Evolutionary conservation across 345 rosid genomes (phyloP).

Genomic region (Gossypium thurberi): DNA sequence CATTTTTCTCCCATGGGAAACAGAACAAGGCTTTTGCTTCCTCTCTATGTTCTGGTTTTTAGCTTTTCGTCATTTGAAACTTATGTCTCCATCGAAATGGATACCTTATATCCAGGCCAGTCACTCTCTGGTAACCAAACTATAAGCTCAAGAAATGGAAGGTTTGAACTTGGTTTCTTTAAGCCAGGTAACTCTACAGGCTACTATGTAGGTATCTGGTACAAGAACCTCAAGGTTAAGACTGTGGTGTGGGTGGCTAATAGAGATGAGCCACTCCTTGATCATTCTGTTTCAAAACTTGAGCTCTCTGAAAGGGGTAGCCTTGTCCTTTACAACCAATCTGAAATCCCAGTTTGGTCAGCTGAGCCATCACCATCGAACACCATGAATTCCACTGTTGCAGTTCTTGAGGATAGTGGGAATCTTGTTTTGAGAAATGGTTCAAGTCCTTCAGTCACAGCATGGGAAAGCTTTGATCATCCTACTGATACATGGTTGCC

Average conservation of each 20-base stretch:
- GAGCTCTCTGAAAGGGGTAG: conserved; percentile 27
- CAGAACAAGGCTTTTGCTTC: background rate
- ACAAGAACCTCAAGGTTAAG: background rate
- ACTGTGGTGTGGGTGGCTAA: conserved; percentile 18
- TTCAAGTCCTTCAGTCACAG: background rate
- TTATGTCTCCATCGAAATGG: background rate
- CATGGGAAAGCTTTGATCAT: conserved; percentile 32
- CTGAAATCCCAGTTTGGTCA: conserved; percentile 24
- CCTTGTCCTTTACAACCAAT: conserved; percentile 14
- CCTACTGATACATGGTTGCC: conserved; percentile 25
- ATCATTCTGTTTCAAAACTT: conserved; percentile 26
- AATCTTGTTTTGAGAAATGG: conserved; percentile 32
- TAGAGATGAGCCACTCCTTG: conserved; percentile 2
- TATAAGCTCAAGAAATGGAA: conserved; percentile 38
- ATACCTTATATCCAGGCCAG: conserved; percentile 13
- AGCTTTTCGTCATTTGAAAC: background rate
- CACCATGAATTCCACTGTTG: conserved; percentile 5
- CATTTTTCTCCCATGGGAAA: background rate
- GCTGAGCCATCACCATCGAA: background rate
- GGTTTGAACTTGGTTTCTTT: conserved; percentile 17
- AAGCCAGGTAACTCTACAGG: background rate
- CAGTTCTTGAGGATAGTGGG: conserved; percentile 22
- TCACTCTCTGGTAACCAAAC: conserved; percentile 39
- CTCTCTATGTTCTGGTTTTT: conserved; percentile 2
- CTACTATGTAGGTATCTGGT: conserved; percentile 9